Conservation (phyloP, 257 asterid genomes). For the Solanum virginianum region DNA sequence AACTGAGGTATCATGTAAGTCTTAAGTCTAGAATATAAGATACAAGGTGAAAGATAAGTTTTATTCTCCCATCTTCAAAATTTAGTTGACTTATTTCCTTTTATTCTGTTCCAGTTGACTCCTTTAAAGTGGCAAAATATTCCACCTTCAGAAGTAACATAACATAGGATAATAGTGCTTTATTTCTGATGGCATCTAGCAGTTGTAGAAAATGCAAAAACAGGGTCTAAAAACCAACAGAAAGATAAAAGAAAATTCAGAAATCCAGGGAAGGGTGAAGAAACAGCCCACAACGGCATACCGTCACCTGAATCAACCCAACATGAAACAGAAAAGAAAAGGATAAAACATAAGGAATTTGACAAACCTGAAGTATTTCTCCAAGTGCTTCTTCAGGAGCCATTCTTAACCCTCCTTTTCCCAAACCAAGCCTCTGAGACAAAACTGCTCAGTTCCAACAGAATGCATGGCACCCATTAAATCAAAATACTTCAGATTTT, state of each 20-base stretch:
- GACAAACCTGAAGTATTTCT: constrained; percentile 70
- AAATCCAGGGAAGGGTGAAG: not conserved
- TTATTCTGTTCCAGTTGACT: not conserved
- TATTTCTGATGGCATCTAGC: not conserved
- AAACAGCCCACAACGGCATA: not conserved
- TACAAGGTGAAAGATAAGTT: not conserved
- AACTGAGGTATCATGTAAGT: not conserved
- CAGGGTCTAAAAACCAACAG: not conserved
- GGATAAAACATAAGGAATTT: not conserved
- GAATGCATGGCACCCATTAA: constrained; percentile 2
- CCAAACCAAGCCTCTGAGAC: constrained; percentile 95
- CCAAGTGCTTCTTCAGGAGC: constrained; percentile 88
- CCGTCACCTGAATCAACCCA: not conserved
- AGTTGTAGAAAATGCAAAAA: not conserved
- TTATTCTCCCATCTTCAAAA: not conserved
- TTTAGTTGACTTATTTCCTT: not conserved
- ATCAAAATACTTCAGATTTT: not conserved
- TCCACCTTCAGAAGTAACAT: not conserved
- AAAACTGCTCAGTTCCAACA: constrained; percentile 53
- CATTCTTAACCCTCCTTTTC: constrained; percentile 91
- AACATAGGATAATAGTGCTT: not conserved
- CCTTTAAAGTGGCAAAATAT: not conserved
- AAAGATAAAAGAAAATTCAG: not conserved
- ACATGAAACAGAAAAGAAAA: not conserved
- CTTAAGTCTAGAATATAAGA: not conserved